Conservation (phyloP, 495 filamentous ascomycete species). For the Trichoderma gamsii region DNA sequence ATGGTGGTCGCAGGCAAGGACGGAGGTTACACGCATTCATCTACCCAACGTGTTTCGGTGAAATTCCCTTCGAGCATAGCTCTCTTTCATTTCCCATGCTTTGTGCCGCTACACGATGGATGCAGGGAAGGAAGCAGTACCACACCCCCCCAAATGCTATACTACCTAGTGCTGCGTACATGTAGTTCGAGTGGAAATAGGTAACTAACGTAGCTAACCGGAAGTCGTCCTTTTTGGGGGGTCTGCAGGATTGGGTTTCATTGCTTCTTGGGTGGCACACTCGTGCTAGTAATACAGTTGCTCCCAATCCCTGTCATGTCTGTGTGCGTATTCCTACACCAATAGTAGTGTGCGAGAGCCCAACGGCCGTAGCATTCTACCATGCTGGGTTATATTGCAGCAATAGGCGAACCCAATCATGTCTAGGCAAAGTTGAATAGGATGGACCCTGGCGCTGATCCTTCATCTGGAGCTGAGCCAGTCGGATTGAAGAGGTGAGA, state of each 20-base stretch:
- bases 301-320: too few species aligned
- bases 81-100: neutral
- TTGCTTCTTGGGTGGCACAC: neutral
- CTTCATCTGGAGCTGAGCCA: neutral
- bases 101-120: neutral
- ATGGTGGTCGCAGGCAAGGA: neutral
- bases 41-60: conserved; percentile 1
- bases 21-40: conserved; percentile 1
- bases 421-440: neutral
- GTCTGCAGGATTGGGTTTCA: neutral
- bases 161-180: neutral
- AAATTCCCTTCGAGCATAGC: neutral
- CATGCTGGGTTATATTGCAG: too few species aligned
- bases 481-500: neutral
- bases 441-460: conserved; percentile 1
- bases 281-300: neutral
- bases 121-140: neutral
- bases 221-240: neutral
- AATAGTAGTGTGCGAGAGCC: too few species aligned
- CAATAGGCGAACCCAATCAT: neutral
- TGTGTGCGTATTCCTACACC: too few species aligned
- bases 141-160: neutral
- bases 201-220: neutral
- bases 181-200: neutral
- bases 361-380: too few species aligned